Evolutionary conservation across 306 rosid species (phyloP).

Genomic region (Rosa lucieae): DNA sequence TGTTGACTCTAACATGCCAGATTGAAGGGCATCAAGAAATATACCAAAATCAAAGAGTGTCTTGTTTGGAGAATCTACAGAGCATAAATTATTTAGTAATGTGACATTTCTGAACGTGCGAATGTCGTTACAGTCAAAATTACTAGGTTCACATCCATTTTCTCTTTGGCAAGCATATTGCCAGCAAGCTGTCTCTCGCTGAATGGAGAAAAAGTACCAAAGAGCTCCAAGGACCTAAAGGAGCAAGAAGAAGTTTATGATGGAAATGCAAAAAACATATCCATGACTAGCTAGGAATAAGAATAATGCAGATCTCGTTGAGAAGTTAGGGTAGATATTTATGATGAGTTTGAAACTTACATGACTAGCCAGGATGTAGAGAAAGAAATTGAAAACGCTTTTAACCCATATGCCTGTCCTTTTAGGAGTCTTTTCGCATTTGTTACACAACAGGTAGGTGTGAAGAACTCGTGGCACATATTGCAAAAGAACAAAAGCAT

Average conservation of each 20-base stretch:
- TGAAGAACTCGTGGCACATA: slow-evolving; percentile 23
- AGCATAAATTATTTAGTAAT: no score
- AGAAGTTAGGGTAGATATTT: no score
- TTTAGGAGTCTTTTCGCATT: neutral
- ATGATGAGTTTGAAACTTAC: slow-evolving; percentile 7
- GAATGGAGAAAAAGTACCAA: slow-evolving; percentile 28
- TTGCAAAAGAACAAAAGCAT: neutral
- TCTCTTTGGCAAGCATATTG: no score
- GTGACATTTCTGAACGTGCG: no score
- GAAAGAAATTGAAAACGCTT: slow-evolving; percentile 24
- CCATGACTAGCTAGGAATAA: neutral
- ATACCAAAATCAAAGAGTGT: no score
- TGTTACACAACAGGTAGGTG: neutral
- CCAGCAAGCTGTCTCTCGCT: slow-evolving; percentile 10
- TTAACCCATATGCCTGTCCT: slow-evolving; percentile 1
- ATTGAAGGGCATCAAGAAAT: no score
- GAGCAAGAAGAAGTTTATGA: neutral
- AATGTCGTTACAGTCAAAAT: no score
- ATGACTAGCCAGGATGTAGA: slow-evolving; percentile 29
- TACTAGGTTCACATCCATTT: no score
- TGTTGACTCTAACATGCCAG: no score
- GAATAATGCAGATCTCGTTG: no score
- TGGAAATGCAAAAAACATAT: no score
- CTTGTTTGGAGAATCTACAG: no score
- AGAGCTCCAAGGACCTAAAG: slow-evolving; percentile 31